Evolutionary conservation across 768 basidiomycete species (phyloP), one percentile per base, ranked within the genome.

Genomic region (button mushroom (Agaricus bisporus)): DNA sequence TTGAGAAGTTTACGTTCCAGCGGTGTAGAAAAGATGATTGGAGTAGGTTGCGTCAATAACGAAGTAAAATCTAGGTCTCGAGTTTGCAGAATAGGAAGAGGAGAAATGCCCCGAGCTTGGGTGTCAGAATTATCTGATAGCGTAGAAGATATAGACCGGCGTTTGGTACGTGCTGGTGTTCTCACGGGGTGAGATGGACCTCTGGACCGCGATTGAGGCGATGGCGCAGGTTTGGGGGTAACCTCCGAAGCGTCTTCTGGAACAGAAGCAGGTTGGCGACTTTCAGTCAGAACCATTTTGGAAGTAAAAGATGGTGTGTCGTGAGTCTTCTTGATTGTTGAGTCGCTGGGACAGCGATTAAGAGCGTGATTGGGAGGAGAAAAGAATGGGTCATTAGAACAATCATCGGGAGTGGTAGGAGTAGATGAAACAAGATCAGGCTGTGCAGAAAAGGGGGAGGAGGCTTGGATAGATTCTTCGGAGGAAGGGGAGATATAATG

Each of bases 131-230:
- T 73, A 48, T 86, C 83, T 29, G 88, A 88, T 56, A 92, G 72
- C 6, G 84, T 86, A 2, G 93, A 95, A 1, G 94, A 95, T 5
- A 98, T 87, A 2, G 94, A 97, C 20, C 95, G 88, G 4, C 95
- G 86, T 66, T 99, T 99, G 2, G 95, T 98, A 10, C 95, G 83
- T 3, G 86, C 92, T 4, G 95, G 95, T 0, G 95, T 99, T 10
- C 95, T 88, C 20, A 83, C 72, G 4, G 91, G 83, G 58, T 80
- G 72, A 0, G 86, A 83, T 25, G 90, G 80, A 12, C 74, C 65
- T 52, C 73, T 76, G 17, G 66, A 65, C 15, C 64, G 59, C 50
- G 37, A 36, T 15, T 47, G 64, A 58, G 29, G 70, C 60, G 58
- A 63, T 56, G 57, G 61, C 59, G 46, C 65, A 3, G 59, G 56